Base-by-base conservation (phyloP, 2,329 filamentous ascomycete genomes). In the Exophiala mesophila region DNA sequence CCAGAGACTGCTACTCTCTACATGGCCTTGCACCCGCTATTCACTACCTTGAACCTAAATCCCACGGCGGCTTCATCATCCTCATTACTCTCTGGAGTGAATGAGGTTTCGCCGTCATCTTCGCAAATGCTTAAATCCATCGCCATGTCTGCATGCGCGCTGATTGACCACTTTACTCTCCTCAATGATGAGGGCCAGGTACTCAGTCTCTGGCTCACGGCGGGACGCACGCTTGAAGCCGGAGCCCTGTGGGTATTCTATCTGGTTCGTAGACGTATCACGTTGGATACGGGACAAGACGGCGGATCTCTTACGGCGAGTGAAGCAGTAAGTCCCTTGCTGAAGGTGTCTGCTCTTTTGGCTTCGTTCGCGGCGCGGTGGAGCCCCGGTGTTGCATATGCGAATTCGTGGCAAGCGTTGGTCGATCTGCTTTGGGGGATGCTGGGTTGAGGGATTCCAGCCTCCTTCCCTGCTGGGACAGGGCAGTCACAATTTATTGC, bases 111-210 rank as follows among this genome's bases (percentile, higher is more conserved):
- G n/a, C n/a, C n/a, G n/a, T n/a, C n/a, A n/a, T n/a, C n/a, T n/a
- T n/a, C n/a, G n/a, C n/a, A n/a, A n/a, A n/a, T n/a, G n/a, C n/a
- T n/a, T n/a, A n/a, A n/a, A n/a, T n/a, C 42, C 4, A 29, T 46
- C 17, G 33, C 44, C 3, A 8, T 30, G 6, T 46, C 44, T 21
- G 44, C 44, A 18, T 37, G 38, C 24, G 20, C 29, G 4, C 12
- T 46, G 6, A 46, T 46, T 17, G 39, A 46, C 35, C 35, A 38
- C 15, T 29, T 38, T 23, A 12, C 20, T 28, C 21, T 3, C 12
- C 21, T 38, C 18, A 38, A 38, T 24, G 35, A 38, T 15, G 21
- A 26, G 20, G 19, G 29, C 18, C 26, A 28, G 21, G 17, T 38
- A 4, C 13, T 38, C 6, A 38, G 35, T 17, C 6, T 38, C 21